phyloP scores from a whole-genome alignment of 169 alveolate genomes.

The Plasmodium reichenowi region DNA sequence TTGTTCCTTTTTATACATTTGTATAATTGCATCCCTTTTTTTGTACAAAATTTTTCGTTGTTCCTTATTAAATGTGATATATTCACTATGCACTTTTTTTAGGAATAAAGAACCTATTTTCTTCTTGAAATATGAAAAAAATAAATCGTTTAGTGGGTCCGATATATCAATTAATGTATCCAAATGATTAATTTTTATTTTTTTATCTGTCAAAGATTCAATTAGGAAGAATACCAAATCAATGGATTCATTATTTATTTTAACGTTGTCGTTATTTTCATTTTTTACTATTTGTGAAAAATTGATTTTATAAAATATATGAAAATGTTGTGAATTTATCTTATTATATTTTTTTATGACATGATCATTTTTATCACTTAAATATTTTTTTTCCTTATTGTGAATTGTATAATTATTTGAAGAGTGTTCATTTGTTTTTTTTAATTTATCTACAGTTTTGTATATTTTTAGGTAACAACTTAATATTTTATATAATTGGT shows the following conservation, averaged over 20 bases:
- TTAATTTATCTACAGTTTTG: background rate
- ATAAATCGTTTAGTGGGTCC: slow-evolving; percentile 20
- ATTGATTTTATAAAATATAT: slow-evolving; percentile 21
- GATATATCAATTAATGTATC: slow-evolving; percentile 4
- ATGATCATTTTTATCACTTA: background rate
- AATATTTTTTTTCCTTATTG: background rate
- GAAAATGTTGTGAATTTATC: slow-evolving; percentile 8
- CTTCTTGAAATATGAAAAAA: slow-evolving; percentile 12
- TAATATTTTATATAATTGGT: slow-evolving; percentile 33
- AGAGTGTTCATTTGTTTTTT: background rate
- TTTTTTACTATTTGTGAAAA: background rate
- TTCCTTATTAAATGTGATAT: slow-evolving; percentile 26
- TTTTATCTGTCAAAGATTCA: slow-evolving; percentile 12
- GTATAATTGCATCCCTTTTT: slow-evolving; percentile 12
- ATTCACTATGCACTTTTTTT: slow-evolving; percentile 35
- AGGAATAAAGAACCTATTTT: slow-evolving; percentile 14
- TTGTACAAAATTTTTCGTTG: slow-evolving; percentile 28
- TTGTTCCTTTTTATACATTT: slow-evolving; percentile 2
- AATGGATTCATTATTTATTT: background rate
- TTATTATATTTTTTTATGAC: background rate
- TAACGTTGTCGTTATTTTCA: background rate
- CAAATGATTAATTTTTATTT: slow-evolving; percentile 5
- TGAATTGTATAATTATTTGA: background rate
- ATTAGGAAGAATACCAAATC: slow-evolving; percentile 22
- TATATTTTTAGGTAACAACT: slow-evolving; percentile 17